Percentiles rank a stretch among this genome's conserved stretches.
Evolutionary conservation across 176 grass and related monocot genomes (phyloP).

Genomic region (Avena sativa): DNA sequence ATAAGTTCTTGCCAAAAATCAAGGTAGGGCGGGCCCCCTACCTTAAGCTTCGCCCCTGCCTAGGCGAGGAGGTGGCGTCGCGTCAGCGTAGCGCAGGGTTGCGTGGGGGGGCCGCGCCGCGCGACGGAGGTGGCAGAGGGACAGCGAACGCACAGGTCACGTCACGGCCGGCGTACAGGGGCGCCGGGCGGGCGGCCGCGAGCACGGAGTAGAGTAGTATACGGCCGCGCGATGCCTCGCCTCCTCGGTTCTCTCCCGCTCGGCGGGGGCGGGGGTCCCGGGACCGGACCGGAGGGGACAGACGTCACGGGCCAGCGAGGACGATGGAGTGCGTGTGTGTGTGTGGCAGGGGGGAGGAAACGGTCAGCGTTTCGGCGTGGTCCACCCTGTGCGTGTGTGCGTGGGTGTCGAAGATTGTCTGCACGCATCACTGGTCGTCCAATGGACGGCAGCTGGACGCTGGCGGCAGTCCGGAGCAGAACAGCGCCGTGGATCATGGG

Average conservation of each 20-base stretch:
- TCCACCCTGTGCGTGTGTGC: neutral
- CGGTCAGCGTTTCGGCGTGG: neutral
- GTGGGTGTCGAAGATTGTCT: constrained; percentile 33
- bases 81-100: neutral
- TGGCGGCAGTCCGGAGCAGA: neutral
- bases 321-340: neutral
- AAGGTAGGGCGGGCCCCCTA: no score
- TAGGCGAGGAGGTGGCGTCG: constrained; percentile 11
- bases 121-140: neutral
- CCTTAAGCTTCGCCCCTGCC: no score
- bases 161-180: constrained; percentile 25
- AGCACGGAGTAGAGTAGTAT: neutral
- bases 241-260: no score
- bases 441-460: neutral
- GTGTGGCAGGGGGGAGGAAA: neutral
- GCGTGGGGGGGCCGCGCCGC: neutral
- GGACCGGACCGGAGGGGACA: neutral
- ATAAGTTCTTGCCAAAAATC: no score
- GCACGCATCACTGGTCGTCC: neutral
- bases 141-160: constrained; percentile 25
- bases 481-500: neutral
- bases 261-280: neutral
- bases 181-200: neutral
- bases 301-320: constrained; percentile 3
- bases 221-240: neutral